These are phyloP conservation scores for Cadophora gregata DNA, from an alignment of 2,329 filamentous ascomycete species.

Conservation along the genomic window DNA sequence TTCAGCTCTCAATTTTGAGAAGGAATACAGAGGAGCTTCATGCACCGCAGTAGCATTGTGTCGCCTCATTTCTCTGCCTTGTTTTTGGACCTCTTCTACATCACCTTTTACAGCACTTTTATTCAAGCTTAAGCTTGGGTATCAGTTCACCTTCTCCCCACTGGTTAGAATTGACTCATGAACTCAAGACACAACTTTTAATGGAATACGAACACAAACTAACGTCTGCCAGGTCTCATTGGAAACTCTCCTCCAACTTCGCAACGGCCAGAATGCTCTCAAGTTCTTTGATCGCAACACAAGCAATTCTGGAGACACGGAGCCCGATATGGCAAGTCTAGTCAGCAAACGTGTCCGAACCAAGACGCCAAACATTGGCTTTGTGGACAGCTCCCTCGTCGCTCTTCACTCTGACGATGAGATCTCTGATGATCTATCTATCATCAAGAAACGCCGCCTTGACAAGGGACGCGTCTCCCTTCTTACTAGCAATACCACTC, in stretches of 20 bases:
- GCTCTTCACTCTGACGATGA: constrained; percentile 35
- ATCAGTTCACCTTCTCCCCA: background rate
- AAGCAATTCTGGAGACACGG: constrained; percentile 29
- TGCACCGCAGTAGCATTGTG: background rate
- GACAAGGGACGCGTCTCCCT: constrained; percentile 31
- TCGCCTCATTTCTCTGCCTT: background rate
- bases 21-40: background rate
- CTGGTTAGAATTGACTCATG: background rate
- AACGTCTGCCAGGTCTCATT: constrained; percentile 49
- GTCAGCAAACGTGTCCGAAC: constrained; percentile 36
- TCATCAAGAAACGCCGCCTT: constrained; percentile 37
- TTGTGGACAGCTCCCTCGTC: constrained; percentile 32
- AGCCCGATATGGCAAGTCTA: constrained; percentile 28
- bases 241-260: constrained; percentile 50
- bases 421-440: constrained; percentile 21
- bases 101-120: no score
- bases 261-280: constrained; percentile 54
- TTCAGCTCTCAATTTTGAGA: background rate
- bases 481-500: constrained; percentile 29
- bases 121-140: background rate
- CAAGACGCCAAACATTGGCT: constrained; percentile 27
- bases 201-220: background rate
- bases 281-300: constrained; percentile 46
- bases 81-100: background rate
- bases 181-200: background rate